Base-by-base conservation (phyloP, 768 basidiomycete species). In the Panus rudis region DNA sequence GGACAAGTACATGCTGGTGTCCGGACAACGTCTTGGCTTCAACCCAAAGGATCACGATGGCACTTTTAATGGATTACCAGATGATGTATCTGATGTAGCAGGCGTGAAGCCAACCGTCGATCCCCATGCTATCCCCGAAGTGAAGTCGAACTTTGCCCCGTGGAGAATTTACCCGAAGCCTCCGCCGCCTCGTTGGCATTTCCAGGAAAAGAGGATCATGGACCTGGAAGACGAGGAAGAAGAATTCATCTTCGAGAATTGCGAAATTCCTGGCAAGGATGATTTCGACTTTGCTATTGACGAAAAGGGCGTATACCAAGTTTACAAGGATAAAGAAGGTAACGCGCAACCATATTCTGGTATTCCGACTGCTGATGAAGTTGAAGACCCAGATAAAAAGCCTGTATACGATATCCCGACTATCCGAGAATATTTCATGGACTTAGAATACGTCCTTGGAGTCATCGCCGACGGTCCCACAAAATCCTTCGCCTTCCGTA, bases 141-240 rank as follows among this genome's bases (percentile, higher is more conserved):
- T 61, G 27, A 20, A 35, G 16, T 58, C 58, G n/a, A 57, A 63
- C 13, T 67, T 73, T 51, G 54, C 75, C 27, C 67, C 77, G 4
- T 99, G 96, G 96, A 76, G 74, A 42, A 85, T 97, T 51, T 96
- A 96, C 53, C 96, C 96, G 0, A 74, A 70, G 10, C 93, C 96
- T 4, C 96, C 96, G 0, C 88, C 90, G 3, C 94, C 93, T 0
- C 92, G 92, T 54, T 99, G 96, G 96, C 90, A 91, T 55, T 92
- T 87, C 81, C 74, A 68, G 30, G 70, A 45, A 51, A 66, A 8
- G 72, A 71, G 39, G 64, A 24, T 43, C 52, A 19, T 42, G 47
- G 33, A 46, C 11, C 40, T 45, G 0, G 44, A 63, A 10, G 66
- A 71, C 4, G 48, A 41, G 24, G 60, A 58, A 4, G 67, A 68